Evolutionary conservation across 2,329 filamentous ascomycete genomes (phyloP).

Genomic region (Epichloe aotearoae): DNA sequence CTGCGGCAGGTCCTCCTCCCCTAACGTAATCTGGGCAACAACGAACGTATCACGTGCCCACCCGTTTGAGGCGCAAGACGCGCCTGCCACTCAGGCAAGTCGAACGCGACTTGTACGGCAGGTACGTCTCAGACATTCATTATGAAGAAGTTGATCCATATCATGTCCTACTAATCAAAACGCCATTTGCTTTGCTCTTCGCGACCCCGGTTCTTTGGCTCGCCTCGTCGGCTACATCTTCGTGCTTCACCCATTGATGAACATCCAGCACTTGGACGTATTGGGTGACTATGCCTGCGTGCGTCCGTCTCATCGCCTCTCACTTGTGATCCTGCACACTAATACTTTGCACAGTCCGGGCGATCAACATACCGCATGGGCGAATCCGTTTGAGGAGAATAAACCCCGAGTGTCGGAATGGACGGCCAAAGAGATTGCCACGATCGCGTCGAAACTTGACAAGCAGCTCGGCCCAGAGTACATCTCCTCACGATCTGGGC

Average conservation of each 20-base stretch:
- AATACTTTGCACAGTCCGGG: conserved; percentile 40
- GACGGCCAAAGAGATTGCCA: conserved; percentile 82
- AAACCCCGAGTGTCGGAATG: conserved; percentile 61
- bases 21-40: too few relatives aligned
- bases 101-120: background rate
- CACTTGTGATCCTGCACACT: conserved; percentile 4
- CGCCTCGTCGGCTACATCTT: background rate
- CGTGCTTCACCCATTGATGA: background rate
- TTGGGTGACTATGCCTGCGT: conserved; percentile 29
- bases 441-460: conserved; percentile 72
- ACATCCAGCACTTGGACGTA: background rate
- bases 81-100: background rate
- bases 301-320: conserved; percentile 13
- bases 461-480: conserved; percentile 94
- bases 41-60: too few relatives aligned
- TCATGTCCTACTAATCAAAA: background rate
- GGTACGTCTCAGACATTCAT: background rate
- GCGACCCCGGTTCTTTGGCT: background rate
- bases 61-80: conserved; percentile 1
- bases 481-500: conserved; percentile 73
- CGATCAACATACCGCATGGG: conserved; percentile 44
- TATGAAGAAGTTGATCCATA: background rate
- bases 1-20: too few relatives aligned
- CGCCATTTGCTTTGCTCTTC: background rate
- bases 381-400: conserved; percentile 72